These are phyloP conservation scores for Viridothelium virens DNA, from an alignment of 495 filamentous ascomycete species.

Conservation along the genomic window DNA sequence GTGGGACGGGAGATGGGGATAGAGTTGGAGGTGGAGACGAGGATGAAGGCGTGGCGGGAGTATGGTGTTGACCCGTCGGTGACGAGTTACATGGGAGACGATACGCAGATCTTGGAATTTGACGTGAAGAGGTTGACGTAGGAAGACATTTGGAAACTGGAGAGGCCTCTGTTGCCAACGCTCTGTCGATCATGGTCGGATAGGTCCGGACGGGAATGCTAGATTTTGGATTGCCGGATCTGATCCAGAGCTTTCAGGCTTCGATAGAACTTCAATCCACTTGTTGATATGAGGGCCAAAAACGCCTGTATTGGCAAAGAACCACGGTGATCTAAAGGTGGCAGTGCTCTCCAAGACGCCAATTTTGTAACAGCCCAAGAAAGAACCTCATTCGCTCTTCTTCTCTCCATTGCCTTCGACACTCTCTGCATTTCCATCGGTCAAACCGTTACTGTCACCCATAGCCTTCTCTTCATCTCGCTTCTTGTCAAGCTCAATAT, in stretches of 20 bases:
- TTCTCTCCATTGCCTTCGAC: background rate
- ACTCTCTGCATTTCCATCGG: background rate
- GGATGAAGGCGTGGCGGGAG: background rate
- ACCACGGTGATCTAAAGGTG: too few species aligned
- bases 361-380: too few species aligned
- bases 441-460: background rate
- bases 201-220: too few species aligned
- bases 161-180: background rate
- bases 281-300: too few species aligned
- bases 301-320: too few species aligned
- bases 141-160: background rate
- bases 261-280: too few species aligned
- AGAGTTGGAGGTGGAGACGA: background rate
- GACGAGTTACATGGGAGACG: background rate
- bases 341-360: too few species aligned
- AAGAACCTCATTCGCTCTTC: background rate
- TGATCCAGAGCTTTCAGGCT: too few species aligned
- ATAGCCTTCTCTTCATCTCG: constrained; percentile 23
- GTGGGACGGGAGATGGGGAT: background rate
- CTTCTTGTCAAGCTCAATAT: constrained; percentile 23
- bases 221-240: too few species aligned
- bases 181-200: too few species aligned
- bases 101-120: background rate
- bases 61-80: background rate
- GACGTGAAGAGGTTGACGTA: background rate